phyloP scores from a whole-genome alignment of 2,329 filamentous ascomycete species.

The Rhexocercosporidium sp. region DNA sequence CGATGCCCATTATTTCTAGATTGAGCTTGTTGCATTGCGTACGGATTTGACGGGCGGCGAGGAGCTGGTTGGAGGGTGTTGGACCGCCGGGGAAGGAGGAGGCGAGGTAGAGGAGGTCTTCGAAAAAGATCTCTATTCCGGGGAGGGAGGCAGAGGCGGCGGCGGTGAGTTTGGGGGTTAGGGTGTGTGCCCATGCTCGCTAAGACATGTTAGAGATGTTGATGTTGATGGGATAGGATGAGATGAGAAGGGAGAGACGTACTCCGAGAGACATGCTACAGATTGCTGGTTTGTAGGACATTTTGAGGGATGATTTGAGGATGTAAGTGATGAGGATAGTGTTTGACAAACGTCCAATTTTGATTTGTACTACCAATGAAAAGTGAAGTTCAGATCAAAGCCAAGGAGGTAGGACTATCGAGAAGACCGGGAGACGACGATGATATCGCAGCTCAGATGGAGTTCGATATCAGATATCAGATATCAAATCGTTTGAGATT shows the following conservation, averaged over 20 bases:
- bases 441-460: neutral
- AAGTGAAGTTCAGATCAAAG: conserved; percentile 3
- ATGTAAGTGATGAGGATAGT: neutral
- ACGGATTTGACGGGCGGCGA: conserved; percentile 62
- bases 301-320: conserved; percentile 35
- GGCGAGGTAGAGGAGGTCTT: conserved; percentile 72
- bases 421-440: no score
- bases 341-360: no score
- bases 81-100: conserved; percentile 30
- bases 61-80: conserved; percentile 51
- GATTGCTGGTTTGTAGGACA: conserved; percentile 69
- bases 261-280: conserved; percentile 77
- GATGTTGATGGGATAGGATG: neutral
- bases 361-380: no score
- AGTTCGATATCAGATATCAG: neutral
- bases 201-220: conserved; percentile 52
- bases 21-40: conserved; percentile 59
- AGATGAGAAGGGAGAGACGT: conserved; percentile 22
- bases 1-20: conserved; percentile 59
- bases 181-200: conserved; percentile 70
- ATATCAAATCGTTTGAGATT: neutral
- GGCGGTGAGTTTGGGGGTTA: conserved; percentile 70
- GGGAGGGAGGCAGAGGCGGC: conserved; percentile 68
- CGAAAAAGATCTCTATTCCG: conserved; percentile 79
- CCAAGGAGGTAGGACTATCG: neutral